These are phyloP conservation scores for Fusarium subglutinans DNA, from an alignment of 2,329 filamentous ascomycete genomes.

Conservation along the genomic window DNA sequence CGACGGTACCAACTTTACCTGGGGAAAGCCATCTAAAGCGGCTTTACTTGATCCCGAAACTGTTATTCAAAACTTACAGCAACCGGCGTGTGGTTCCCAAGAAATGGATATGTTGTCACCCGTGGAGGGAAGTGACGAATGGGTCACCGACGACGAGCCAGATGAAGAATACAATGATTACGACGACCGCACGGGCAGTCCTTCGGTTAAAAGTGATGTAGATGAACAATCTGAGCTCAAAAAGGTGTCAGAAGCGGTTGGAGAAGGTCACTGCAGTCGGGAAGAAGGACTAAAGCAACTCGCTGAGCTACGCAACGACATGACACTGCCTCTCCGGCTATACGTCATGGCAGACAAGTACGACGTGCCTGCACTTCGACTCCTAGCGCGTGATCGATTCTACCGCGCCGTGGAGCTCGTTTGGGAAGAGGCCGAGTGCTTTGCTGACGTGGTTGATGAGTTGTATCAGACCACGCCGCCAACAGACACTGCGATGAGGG, in stretches of 20 bases:
- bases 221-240: neutral
- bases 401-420: slow-evolving; percentile 31
- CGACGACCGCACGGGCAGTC: neutral
- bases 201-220: rapidly evolving
- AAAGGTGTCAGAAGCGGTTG: neutral
- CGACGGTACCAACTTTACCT: neutral
- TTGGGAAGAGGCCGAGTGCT: slow-evolving; percentile 10
- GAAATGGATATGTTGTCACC: too few species aligned
- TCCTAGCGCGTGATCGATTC: slow-evolving; percentile 45
- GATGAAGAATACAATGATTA: slow-evolving; percentile 29
- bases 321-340: slow-evolving; percentile 37
- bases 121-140: neutral
- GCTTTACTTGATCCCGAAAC: neutral
- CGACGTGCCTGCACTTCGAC: slow-evolving; percentile 45
- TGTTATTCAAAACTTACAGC: neutral
- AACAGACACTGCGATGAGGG: slow-evolving; percentile 1
- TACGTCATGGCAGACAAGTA: slow-evolving; percentile 52
- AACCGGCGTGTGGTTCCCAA: neutral
- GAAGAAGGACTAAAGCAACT: neutral
- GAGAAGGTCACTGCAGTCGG: neutral
- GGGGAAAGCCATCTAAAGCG: neutral
- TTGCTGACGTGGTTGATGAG: slow-evolving; percentile 18
- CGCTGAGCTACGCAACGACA: neutral
- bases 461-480: slow-evolving; percentile 10
- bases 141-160: neutral